phyloP scores from a whole-genome alignment of 345 rosid genomes.

The Lenwebbia sp. region DNA sequence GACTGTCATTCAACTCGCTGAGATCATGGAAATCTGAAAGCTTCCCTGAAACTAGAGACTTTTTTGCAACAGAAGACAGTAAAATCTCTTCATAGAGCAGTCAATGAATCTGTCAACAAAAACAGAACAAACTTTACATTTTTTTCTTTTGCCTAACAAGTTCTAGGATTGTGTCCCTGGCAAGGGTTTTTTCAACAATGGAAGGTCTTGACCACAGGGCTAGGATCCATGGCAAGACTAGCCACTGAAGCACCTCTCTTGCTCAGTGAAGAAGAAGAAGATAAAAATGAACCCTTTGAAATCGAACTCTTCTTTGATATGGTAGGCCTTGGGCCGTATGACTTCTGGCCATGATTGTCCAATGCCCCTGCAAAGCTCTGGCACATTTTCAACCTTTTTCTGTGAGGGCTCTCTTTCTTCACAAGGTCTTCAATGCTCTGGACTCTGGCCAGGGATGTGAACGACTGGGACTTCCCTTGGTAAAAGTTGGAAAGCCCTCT shows the following conservation, averaged over 20 bases:
- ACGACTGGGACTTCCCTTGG: conserved; percentile 74
- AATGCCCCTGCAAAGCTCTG: conserved; percentile 33
- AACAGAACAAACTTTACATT: not conserved
- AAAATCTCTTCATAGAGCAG: not conserved
- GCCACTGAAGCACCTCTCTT: not conserved
- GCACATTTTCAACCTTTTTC: conserved; percentile 22
- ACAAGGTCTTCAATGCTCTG: conserved; percentile 47
- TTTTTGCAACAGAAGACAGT: not conserved
- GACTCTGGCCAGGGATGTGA: conserved; percentile 60
- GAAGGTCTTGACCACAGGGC: not conserved
- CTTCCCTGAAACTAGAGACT: not conserved
- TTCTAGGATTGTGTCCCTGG: not conserved
- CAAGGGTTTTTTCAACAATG: not conserved
- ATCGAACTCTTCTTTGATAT: not conserved
- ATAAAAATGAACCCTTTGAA: not conserved
- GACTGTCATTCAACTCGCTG: not conserved
- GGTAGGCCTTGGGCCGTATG: conserved; percentile 24
- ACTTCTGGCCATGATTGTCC: not conserved
- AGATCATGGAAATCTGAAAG: not conserved
- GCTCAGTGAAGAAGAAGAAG: not conserved
- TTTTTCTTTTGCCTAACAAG: not conserved
- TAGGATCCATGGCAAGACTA: not conserved
- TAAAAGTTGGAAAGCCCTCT: conserved; percentile 72
- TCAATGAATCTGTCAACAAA: not conserved
- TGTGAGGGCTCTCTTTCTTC: conserved; percentile 30